These are phyloP conservation scores for Ogataea trehalophila DNA, from an alignment of 805 yeast species.

Conservation along the genomic window DNA sequence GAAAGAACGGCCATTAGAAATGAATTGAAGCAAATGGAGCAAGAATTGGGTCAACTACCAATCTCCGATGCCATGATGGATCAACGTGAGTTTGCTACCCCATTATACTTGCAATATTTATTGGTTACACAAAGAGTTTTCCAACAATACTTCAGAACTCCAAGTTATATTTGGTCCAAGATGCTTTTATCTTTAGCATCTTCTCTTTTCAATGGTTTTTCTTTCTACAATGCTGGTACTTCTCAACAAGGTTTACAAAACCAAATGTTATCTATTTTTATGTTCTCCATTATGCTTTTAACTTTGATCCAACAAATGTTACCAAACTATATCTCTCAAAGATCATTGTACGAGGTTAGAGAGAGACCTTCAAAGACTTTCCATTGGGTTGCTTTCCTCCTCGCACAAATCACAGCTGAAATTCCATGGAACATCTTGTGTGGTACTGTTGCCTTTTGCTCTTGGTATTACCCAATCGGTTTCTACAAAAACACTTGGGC, in stretches of 20 bases:
- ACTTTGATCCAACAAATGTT: slow-evolving; percentile 59
- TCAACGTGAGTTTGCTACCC: slow-evolving; percentile 39
- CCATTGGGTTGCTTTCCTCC: slow-evolving; percentile 57
- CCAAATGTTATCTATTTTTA: slow-evolving; percentile 73
- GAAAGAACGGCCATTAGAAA: slow-evolving; percentile 54
- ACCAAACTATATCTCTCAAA: slow-evolving; percentile 56
- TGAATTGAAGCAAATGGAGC: slow-evolving; percentile 63
- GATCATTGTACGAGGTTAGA: slow-evolving; percentile 66
- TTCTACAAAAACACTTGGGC: slow-evolving; percentile 54
- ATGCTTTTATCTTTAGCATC: slow-evolving; percentile 46
- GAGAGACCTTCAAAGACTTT: slow-evolving; percentile 72
- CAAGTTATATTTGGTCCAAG: slow-evolving; percentile 54
- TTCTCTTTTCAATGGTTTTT: slow-evolving; percentile 61
- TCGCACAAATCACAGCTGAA: slow-evolving; percentile 61
- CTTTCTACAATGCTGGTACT: slow-evolving; percentile 60
- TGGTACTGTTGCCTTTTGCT: slow-evolving; percentile 60
- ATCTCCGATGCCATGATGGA: slow-evolving; percentile 30
- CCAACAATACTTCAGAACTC: slow-evolving; percentile 64
- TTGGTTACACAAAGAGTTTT: slow-evolving; percentile 48
- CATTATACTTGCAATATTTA: slow-evolving; percentile 35
- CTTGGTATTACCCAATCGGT: slow-evolving; percentile 73
- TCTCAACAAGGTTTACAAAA: slow-evolving; percentile 71
- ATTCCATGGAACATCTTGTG: slow-evolving; percentile 57
- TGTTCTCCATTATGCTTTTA: slow-evolving; percentile 54
- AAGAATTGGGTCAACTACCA: slow-evolving; percentile 41